These are phyloP conservation scores for Aegilops umbellulata DNA, from an alignment of 176 grass and related monocot species.

Conservation along the genomic window DNA sequence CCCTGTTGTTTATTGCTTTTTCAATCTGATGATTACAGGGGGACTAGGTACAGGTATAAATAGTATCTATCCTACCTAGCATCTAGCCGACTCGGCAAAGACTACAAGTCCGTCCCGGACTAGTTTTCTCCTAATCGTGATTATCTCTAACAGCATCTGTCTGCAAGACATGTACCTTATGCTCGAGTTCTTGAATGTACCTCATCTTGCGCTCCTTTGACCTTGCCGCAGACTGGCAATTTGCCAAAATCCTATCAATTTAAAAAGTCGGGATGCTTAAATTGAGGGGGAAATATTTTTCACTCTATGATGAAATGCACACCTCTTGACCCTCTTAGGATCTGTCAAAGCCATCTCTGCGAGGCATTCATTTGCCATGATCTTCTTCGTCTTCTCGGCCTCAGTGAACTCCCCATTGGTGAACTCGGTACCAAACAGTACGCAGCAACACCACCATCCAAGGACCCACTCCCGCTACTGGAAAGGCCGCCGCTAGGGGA, in stretches of 20 bases:
- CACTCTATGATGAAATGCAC: conserved; percentile 6
- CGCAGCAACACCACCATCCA: conserved; percentile 52
- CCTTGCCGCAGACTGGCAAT: conserved; percentile 74
- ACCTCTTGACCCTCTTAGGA: conserved; percentile 95
- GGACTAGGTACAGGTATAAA: no score
- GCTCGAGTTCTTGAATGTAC: conserved; percentile 93
- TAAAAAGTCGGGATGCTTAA: not conserved
- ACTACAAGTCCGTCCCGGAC: no score
- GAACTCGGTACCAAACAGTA: conserved; percentile 56
- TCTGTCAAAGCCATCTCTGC: conserved; percentile 78
- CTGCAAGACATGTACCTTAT: conserved; percentile 85
- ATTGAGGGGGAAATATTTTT: not conserved
- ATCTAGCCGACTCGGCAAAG: no score
- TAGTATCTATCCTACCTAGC: no score
- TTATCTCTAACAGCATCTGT: no score
- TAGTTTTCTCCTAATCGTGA: no score
- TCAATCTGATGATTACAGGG: no score
- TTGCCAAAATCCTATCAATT: conserved; percentile 70
- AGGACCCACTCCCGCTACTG: conserved; percentile 44
- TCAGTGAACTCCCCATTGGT: conserved; percentile 69
- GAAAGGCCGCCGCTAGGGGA: conserved; percentile 38
- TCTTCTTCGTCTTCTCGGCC: conserved; percentile 94
- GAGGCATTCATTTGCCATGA: conserved; percentile 83
- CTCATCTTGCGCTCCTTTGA: conserved; percentile 98
- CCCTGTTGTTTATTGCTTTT: no score